Evolutionary conservation across 2,329 filamentous ascomycete genomes (phyloP).

Genomic region (Lachnellula suecica): DNA sequence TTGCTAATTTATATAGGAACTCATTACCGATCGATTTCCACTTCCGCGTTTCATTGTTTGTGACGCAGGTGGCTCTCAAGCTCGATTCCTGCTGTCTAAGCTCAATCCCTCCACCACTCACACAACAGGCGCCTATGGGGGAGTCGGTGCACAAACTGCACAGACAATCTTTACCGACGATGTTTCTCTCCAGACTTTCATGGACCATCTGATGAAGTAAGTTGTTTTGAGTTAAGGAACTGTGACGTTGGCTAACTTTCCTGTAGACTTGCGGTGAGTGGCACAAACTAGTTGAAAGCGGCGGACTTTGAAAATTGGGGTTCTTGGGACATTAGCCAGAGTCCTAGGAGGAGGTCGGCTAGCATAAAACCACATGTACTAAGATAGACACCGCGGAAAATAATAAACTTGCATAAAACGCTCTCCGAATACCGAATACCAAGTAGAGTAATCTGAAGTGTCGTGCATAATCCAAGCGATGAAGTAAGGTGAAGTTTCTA

Average conservation of each 20-base stretch:
- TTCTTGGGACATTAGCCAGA: not conserved
- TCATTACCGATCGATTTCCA: slow-evolving; percentile 97
- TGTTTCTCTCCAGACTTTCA: slow-evolving; percentile 96
- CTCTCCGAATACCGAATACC: too few species aligned
- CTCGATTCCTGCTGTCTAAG: slow-evolving; percentile 94
- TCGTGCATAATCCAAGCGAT: too few species aligned
- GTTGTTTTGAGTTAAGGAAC: slow-evolving; percentile 33
- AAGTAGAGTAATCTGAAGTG: too few species aligned
- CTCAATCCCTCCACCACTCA: slow-evolving; percentile 97
- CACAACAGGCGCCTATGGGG: slow-evolving; percentile 88
- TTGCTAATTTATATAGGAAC: slow-evolving; percentile 59
- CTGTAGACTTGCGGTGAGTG: slow-evolving; percentile 58
- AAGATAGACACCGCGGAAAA: not conserved
- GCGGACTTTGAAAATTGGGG: too few species aligned
- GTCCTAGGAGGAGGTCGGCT: not conserved
- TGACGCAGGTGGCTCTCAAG: slow-evolving; percentile 96
- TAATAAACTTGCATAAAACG: not conserved
- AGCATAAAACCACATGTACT: not conserved
- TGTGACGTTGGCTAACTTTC: slow-evolving; percentile 12
- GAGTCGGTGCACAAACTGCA: slow-evolving; percentile 78
- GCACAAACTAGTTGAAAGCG: slow-evolving; percentile 57
- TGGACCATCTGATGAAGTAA: slow-evolving; percentile 99
- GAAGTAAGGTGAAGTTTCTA: too few species aligned
- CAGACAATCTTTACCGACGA: slow-evolving; percentile 99
- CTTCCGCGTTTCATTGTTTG: slow-evolving; percentile 97